Base-by-base conservation (phyloP, 768 basidiomycete genomes). In the Podaxis sp. region DNA sequence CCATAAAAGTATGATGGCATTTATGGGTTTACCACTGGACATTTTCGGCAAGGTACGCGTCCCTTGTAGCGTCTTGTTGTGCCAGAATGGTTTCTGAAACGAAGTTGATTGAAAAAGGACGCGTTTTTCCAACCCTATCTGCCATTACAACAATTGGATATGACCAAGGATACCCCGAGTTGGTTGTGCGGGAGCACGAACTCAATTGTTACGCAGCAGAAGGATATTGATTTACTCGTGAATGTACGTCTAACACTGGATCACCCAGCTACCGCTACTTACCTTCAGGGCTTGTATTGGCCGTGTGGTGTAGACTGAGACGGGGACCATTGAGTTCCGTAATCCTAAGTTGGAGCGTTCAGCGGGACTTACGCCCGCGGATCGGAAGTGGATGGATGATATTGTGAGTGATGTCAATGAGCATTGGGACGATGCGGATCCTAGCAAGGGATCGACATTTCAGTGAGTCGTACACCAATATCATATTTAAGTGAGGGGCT, bases 91-190 rank as follows among this genome's bases (percentile, higher is more conserved):
- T 7, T 53, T 25, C 14, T 14, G n/a, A n/a, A 18, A 35, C 50
- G 53, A 32, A 4, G 21, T 50, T 42, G 5, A 42, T 13, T 21
- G 14, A 0, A 16, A n/a, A 65, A 93, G 88, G 91, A 94, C 65
- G 83, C 94, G 3, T 95, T 98, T 76, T 99, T 99, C 76, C 97
- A 99, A 71, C 97, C 97, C 1, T 99, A 98, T 71, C 77, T 98
- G 11, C 96, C 97, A 0, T 73, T 99, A 1, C 97, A 99, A 72
- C 95, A 99, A 73, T 77, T 97, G 5, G 95, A 98, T 63, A 85
- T 93, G 74, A 74, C 97, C 32, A 87, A 82, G 67, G 85, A 88
- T 32, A 89, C 90, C 5, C 77, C 81, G 38, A 88, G 89, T 64
- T 99, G 91, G 89, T 79, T 99, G 21, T 93, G 91, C 66, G 92